These are phyloP conservation scores for Anastatica hierochuntica DNA, from an alignment of 345 rosid species.

Conservation along the genomic window DNA sequence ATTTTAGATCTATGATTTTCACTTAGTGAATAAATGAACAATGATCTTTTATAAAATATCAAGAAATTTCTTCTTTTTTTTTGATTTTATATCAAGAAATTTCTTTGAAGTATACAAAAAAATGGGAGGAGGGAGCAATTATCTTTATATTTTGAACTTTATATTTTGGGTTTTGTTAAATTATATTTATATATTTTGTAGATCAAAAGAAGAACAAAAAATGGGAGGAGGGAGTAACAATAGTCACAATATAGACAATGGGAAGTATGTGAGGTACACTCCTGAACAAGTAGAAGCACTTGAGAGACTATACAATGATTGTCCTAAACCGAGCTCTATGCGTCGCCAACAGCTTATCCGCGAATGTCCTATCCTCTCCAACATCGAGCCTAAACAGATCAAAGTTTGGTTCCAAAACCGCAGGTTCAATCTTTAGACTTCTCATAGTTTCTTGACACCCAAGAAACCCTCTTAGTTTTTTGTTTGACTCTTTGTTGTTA, in stretches of 20 bases:
- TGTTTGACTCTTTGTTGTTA: background rate
- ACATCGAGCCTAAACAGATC: constrained; percentile 99
- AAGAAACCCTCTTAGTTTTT: constrained; percentile 15
- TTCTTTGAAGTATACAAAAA: background rate
- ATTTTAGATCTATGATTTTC: background rate
- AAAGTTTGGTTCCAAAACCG: constrained; percentile 99
- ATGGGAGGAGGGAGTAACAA: constrained; percentile 58
- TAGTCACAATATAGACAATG: constrained; percentile 57
- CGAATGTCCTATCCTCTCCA: constrained; percentile 87
- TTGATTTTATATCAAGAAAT: too few relatives aligned
- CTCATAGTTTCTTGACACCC: constrained; percentile 5
- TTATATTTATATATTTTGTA: too few relatives aligned
- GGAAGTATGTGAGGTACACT: constrained; percentile 94
- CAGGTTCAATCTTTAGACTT: constrained; percentile 37
- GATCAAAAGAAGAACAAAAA: constrained; percentile 10
- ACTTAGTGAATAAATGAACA: background rate
- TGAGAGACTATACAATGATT: constrained; percentile 90
- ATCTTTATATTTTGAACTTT: too few relatives aligned
- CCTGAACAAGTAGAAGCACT: constrained; percentile 98
- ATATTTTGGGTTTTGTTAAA: too few relatives aligned
- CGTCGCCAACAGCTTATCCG: constrained; percentile 94
- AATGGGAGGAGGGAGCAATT: too few relatives aligned
- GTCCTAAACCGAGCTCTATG: constrained; percentile 96
- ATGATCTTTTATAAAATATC: background rate
- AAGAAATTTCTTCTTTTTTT: too few relatives aligned